Conservation (phyloP, 1,284 basidiomycete species). For the Ganoderma leucocontextum region DNA sequence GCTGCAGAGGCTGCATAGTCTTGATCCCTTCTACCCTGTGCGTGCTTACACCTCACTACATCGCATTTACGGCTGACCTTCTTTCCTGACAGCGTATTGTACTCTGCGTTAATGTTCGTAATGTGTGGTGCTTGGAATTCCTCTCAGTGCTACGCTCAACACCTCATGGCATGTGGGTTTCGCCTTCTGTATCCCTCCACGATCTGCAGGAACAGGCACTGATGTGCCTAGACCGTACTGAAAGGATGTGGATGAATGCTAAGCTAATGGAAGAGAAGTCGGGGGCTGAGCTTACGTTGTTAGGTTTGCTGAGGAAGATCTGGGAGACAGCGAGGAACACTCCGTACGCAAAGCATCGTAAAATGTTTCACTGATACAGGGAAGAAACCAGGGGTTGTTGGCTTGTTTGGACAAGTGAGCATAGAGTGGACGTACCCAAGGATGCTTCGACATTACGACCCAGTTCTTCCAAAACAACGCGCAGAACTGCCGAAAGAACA, state of each 20-base stretch:
- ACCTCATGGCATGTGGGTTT: too few relatives aligned
- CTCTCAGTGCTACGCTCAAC: background rate
- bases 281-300: constrained; percentile 53
- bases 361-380: constrained; percentile 60
- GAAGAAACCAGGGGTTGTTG: background rate
- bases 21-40: background rate
- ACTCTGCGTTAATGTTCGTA: background rate
- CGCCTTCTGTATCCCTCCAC: background rate
- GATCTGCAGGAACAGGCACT: constrained; percentile 49
- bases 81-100: background rate
- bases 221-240: constrained; percentile 75
- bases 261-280: constrained; percentile 13
- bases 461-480: constrained; percentile 80
- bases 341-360: constrained; percentile 76
- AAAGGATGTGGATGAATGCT: background rate
- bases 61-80: background rate
- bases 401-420: background rate
- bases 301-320: constrained; percentile 60
- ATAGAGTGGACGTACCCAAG: constrained; percentile 51
- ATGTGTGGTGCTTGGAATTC: background rate
- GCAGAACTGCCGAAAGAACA: constrained; percentile 69
- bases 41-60: background rate
- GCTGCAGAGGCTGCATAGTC: constrained; percentile 22
- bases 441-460: constrained; percentile 72
- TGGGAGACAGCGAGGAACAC: constrained; percentile 74